Evolutionary conservation across 2,329 filamentous ascomycete genomes (phyloP).

Genomic region (Colletotrichum coccodes): DNA sequence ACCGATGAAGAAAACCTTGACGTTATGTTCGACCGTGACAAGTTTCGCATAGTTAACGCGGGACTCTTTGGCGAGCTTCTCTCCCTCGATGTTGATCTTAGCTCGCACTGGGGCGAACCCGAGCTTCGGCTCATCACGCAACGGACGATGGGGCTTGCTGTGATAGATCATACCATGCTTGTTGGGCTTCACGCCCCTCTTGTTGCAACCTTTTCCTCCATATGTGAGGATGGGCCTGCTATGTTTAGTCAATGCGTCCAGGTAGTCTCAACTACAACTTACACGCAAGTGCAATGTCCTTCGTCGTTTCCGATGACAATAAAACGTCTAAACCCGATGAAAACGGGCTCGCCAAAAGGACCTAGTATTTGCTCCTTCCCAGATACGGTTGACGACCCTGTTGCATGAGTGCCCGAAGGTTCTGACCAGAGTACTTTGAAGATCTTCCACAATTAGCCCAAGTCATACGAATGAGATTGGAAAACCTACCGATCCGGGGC

Average conservation of each 20-base stretch:
- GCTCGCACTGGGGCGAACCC: conserved; percentile 60
- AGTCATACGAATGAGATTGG: not conserved
- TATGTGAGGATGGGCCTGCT: conserved; percentile 66
- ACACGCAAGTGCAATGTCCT: conserved; percentile 68
- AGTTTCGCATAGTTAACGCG: conserved; percentile 69
- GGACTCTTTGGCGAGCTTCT: conserved; percentile 60
- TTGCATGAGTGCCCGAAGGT: conserved; percentile 51
- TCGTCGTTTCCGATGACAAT: conserved; percentile 62
- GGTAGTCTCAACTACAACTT: conserved; percentile 40
- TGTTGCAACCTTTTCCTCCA: conserved; percentile 60
- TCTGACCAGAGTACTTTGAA: conserved; percentile 68
- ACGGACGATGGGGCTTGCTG: conserved; percentile 40
- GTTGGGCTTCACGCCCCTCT: conserved; percentile 60
- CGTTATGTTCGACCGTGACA: conserved; percentile 66
- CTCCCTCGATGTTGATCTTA: conserved; percentile 51
- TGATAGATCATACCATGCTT: conserved; percentile 64
- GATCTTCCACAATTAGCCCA: conserved; percentile 48
- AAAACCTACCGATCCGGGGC: conserved; percentile 51
- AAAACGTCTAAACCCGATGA: conserved; percentile 63
- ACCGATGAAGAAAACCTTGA: conserved; percentile 68
- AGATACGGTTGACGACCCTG: conserved; percentile 43
- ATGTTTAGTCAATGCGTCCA: conserved; percentile 5
- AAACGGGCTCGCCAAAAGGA: conserved; percentile 51
- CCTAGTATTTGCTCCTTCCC: conserved; percentile 46
- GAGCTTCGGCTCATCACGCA: conserved; percentile 55